These are phyloP conservation scores for Diplotaxis tenuifolia DNA, from an alignment of 345 rosid species.

Conservation along the genomic window DNA sequence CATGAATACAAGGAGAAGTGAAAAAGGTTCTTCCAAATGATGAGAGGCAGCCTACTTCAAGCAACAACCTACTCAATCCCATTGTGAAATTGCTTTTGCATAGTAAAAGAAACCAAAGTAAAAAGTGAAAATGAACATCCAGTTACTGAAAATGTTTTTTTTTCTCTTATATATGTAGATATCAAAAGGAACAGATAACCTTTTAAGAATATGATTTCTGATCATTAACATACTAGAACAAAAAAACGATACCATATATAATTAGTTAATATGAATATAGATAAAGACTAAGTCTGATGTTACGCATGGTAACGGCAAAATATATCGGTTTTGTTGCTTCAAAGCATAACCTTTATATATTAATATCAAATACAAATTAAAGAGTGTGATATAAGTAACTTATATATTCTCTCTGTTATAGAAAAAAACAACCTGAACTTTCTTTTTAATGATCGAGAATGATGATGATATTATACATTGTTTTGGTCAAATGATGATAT, in stretches of 20 bases:
- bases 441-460: neutral
- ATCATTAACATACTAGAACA: neutral
- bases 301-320: neutral
- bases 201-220: neutral
- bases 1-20: slow-evolving; percentile 11
- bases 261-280: neutral
- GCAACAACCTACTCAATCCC: slow-evolving; percentile 26
- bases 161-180: neutral
- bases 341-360: slow-evolving; percentile 10
- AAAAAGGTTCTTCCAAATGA: slow-evolving; percentile 2
- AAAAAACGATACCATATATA: neutral
- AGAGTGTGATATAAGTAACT: slow-evolving; percentile 22
- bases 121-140: neutral
- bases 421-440: neutral
- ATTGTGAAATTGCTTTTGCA: neutral
- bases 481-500: neutral
- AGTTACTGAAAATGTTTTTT: neutral
- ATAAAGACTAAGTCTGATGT: neutral
- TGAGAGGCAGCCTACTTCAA: slow-evolving; percentile 24
- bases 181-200: neutral
- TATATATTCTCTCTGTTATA: neutral
- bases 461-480: neutral
- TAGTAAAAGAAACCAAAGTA: neutral
- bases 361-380: neutral
- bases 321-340: slow-evolving; percentile 11